Evolutionary conservation across 169 alveolate genomes (phyloP).

Genomic region (Theileria parva): DNA sequence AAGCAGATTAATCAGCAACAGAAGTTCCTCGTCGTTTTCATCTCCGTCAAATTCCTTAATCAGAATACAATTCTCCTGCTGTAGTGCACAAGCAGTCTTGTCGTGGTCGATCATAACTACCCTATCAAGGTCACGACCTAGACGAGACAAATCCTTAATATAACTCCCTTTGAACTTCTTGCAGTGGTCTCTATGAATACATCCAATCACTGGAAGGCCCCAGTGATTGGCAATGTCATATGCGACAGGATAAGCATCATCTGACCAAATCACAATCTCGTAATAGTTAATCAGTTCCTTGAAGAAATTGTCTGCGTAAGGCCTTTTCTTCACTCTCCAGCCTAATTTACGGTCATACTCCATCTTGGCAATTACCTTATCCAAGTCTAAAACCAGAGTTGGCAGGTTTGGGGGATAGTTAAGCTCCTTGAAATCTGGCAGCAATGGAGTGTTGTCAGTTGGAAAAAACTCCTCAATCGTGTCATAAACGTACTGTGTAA

Average conservation of each 20-base stretch:
- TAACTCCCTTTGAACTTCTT: slow-evolving; percentile 72
- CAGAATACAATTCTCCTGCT: slow-evolving; percentile 81
- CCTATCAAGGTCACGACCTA: slow-evolving; percentile 84
- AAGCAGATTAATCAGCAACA: slow-evolving; percentile 73
- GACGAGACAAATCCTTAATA: slow-evolving; percentile 78
- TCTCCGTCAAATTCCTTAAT: slow-evolving; percentile 81
- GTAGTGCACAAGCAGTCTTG: slow-evolving; percentile 73
- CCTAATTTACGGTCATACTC: slow-evolving; percentile 85
- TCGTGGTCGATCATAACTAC: slow-evolving; percentile 86
- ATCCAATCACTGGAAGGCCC: slow-evolving; percentile 89
- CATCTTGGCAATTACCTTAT: slow-evolving; percentile 82
- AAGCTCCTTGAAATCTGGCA: slow-evolving; percentile 84
- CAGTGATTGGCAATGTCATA: slow-evolving; percentile 84
- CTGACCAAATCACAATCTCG: slow-evolving; percentile 93
- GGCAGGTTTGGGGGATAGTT: slow-evolving; percentile 89
- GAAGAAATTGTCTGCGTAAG: slow-evolving; percentile 89
- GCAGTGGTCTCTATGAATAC: slow-evolving; percentile 84
- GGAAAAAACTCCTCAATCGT: slow-evolving; percentile 67
- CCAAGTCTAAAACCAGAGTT: slow-evolving; percentile 86
- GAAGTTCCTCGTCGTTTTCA: slow-evolving; percentile 80
- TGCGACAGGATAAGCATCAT: slow-evolving; percentile 86
- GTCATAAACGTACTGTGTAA: slow-evolving; percentile 34
- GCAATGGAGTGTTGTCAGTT: slow-evolving; percentile 77
- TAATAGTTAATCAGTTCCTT: slow-evolving; percentile 83
- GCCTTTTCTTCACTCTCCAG: slow-evolving; percentile 89